A percentile compares a stretch with the other conserved stretches of the same genome.
phyloP scores from a whole-genome alignment of 208 protist genomes.

The Leishmania guyanensis region DNA sequence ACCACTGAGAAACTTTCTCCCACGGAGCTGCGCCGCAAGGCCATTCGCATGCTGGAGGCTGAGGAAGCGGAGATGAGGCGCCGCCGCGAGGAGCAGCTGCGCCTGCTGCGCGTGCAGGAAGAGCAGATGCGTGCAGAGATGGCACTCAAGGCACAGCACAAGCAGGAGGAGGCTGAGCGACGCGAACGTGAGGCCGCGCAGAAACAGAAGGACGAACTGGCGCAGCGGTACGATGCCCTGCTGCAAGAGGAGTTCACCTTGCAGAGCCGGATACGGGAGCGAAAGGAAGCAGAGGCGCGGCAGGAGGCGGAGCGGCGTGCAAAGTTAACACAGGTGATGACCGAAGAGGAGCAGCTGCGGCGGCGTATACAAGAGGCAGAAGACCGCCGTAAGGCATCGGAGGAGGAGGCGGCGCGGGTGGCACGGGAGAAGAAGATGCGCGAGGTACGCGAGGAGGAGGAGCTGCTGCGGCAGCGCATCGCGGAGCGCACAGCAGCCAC shows the following conservation, averaged over 20 bases:
- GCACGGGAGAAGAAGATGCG: constrained; percentile 41
- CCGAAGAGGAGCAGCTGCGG: constrained; percentile 71
- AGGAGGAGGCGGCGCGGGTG: constrained; percentile 34
- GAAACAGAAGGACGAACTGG: constrained; percentile 34
- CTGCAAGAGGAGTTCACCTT: constrained; percentile 45
- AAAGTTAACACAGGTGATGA: constrained; percentile 52
- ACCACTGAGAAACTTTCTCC: constrained; percentile 5
- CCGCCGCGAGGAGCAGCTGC: constrained; percentile 41
- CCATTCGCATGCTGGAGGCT: constrained; percentile 74
- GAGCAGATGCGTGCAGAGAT: constrained; percentile 35
- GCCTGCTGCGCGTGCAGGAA: constrained; percentile 40
- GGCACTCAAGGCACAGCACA: constrained; percentile 53
- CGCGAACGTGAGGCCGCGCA: constrained; percentile 37
- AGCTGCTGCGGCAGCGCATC: constrained; percentile 56
- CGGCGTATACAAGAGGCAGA: constrained; percentile 55
- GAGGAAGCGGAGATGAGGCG: constrained; percentile 56
- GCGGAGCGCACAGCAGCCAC: constrained; percentile 36
- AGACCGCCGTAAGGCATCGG: constrained; percentile 40
- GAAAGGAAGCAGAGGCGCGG: constrained; percentile 27
- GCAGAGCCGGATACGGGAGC: constrained; percentile 36
- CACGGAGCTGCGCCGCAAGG: constrained; percentile 55
- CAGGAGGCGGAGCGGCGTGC: constrained; percentile 41
- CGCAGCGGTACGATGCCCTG: constrained; percentile 39
- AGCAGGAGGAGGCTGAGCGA: constrained; percentile 53
- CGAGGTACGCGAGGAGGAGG: constrained; percentile 75